phyloP scores from a whole-genome alignment of 2,329 filamentous ascomycete species.

The Aspergillus sp. region DNA sequence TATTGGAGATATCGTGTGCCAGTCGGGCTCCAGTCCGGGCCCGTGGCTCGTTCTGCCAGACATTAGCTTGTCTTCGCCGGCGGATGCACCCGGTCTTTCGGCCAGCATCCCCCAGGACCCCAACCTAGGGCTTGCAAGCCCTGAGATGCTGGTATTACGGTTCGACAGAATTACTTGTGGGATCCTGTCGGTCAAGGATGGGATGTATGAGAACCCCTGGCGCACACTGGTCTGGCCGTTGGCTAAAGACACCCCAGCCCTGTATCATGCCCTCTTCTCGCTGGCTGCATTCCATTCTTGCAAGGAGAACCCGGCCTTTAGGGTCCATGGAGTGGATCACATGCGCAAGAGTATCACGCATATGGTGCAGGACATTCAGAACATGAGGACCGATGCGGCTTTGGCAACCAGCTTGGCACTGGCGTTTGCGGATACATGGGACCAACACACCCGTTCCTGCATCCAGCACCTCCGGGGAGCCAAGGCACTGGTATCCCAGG shows the following conservation, averaged over 20 bases:
- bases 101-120: slow-evolving; percentile 39
- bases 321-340: slow-evolving; percentile 58
- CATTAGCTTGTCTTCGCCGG: slow-evolving; percentile 25
- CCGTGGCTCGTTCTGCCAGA: slow-evolving; percentile 33
- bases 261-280: slow-evolving; percentile 60
- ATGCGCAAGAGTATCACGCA: slow-evolving; percentile 57
- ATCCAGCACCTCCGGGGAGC: slow-evolving; percentile 63
- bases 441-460: slow-evolving; percentile 59
- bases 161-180: slow-evolving; percentile 62
- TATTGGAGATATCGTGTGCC: slow-evolving; percentile 49
- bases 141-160: slow-evolving; percentile 54
- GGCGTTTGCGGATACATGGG: slow-evolving; percentile 64
- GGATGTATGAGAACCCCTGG: slow-evolving; percentile 62
- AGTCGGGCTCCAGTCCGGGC: slow-evolving; percentile 22
- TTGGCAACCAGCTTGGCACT: slow-evolving; percentile 62
- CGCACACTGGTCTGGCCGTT: slow-evolving; percentile 62
- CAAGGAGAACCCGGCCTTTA: slow-evolving; percentile 48
- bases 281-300: slow-evolving; percentile 62
- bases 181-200: slow-evolving; percentile 63
- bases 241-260: slow-evolving; percentile 53
- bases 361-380: slow-evolving; percentile 52
- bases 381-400: slow-evolving; percentile 57
- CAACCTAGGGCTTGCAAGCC: slow-evolving; percentile 43
- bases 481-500: slow-evolving; percentile 54
- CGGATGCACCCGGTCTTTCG: slow-evolving; percentile 20